Evolutionary conservation across 805 yeast species (phyloP).

Genomic region (Monosporozyma siamensis): DNA sequence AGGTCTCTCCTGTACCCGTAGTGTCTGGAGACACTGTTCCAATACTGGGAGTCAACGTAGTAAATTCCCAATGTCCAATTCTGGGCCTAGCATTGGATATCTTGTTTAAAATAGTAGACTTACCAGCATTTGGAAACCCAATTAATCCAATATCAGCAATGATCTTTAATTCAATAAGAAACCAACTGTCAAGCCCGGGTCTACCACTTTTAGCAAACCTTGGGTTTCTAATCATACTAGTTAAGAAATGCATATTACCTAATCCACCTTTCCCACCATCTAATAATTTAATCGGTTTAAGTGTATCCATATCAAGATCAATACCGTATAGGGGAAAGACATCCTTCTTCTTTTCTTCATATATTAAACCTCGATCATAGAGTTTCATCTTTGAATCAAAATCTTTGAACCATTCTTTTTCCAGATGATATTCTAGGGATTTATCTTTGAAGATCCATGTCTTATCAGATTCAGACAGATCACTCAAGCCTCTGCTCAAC

Average conservation of each 20-base stretch:
- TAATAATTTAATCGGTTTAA: conserved; percentile 57
- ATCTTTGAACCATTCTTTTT: conserved; percentile 54
- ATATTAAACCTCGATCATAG: conserved; percentile 50
- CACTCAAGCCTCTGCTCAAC: conserved; percentile 50
- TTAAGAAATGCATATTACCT: conserved; percentile 92
- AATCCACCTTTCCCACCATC: conserved; percentile 91
- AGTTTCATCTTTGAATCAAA: conserved; percentile 54
- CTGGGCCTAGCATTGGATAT: conserved; percentile 84
- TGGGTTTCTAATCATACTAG: conserved; percentile 79
- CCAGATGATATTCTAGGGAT: conserved; percentile 58
- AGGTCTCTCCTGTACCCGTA: conserved; percentile 38
- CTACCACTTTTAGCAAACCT: conserved; percentile 80
- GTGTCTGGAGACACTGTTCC: conserved; percentile 53
- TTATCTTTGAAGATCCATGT: conserved; percentile 88
- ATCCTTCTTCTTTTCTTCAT: conserved; percentile 54
- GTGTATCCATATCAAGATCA: conserved; percentile 55
- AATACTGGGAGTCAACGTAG: conserved; percentile 83
- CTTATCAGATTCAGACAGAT: conserved; percentile 42
- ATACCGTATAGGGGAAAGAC: conserved; percentile 73
- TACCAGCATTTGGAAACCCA: conserved; percentile 95
- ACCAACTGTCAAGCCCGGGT: conserved; percentile 50
- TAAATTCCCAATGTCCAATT: conserved; percentile 95
- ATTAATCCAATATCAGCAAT: conserved; percentile 91
- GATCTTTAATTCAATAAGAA: conserved; percentile 74
- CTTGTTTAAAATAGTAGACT: conserved; percentile 77